phyloP scores from a whole-genome alignment of 805 yeast species.

The Candida lessepsii region DNA sequence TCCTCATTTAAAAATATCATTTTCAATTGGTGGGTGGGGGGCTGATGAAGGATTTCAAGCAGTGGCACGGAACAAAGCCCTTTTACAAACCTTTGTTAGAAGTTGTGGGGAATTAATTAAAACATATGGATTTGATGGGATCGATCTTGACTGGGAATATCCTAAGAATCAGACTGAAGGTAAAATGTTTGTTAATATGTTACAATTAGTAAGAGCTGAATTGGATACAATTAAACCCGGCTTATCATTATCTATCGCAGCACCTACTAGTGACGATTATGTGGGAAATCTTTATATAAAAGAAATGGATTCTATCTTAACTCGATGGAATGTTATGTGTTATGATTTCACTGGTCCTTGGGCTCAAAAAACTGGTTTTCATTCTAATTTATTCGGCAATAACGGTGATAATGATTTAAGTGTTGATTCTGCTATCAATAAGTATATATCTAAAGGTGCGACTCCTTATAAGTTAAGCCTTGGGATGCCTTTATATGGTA shows the following conservation, averaged over 20 bases:
- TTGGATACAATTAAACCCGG: conserved; percentile 30
- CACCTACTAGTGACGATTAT: conserved; percentile 62
- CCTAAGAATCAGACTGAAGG: conserved; percentile 55
- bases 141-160: conserved; percentile 95
- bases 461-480: conserved; percentile 54
- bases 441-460: conserved; percentile 45
- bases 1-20: conserved; percentile 49
- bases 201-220: conserved; percentile 37
- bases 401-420: conserved; percentile 42
- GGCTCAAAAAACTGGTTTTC: conserved; percentile 62
- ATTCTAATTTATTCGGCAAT: conserved; percentile 59
- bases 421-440: conserved; percentile 48
- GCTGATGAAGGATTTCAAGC: conserved; percentile 42
- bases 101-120: conserved; percentile 48
- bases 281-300: conserved; percentile 42
- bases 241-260: conserved; percentile 66
- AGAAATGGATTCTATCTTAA: conserved; percentile 57
- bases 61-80: conserved; percentile 19
- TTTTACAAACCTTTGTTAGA: conserved; percentile 46
- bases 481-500: conserved; percentile 90
- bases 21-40: conserved; percentile 87
- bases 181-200: conserved; percentile 39
- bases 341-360: conserved; percentile 85
- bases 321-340: conserved; percentile 86
- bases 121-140: conserved; percentile 75